These are phyloP conservation scores for Ustilago trichophora DNA, from an alignment of 1,284 basidiomycete species.

Conservation along the genomic window DNA sequence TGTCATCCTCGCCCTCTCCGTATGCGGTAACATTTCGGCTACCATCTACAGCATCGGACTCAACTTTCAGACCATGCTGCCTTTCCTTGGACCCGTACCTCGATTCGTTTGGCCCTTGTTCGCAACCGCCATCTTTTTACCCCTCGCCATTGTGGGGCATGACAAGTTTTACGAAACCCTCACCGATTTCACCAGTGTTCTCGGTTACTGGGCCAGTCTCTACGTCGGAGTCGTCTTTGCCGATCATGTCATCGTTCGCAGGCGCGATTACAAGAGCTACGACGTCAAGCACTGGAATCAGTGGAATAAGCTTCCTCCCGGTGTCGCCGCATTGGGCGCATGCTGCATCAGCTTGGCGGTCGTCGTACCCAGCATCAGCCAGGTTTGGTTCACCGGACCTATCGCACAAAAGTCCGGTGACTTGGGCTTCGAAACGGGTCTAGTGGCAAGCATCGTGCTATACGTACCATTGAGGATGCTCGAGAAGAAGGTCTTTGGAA, in stretches of 20 bases:
- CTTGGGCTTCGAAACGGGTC: constrained; percentile 67
- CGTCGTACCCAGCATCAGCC: constrained; percentile 64
- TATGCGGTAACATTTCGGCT: constrained; percentile 81
- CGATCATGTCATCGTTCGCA: constrained; percentile 73
- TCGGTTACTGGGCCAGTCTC: constrained; percentile 76
- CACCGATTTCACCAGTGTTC: constrained; percentile 70
- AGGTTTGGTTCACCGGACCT: constrained; percentile 63
- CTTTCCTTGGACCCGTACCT: constrained; percentile 79
- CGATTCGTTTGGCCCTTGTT: constrained; percentile 86
- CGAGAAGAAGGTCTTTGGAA: constrained; percentile 55
- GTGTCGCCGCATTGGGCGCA: constrained; percentile 69
- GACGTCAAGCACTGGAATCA: constrained; percentile 73
- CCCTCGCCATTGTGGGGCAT: constrained; percentile 74
- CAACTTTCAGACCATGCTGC: constrained; percentile 70
- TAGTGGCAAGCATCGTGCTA: constrained; percentile 58
- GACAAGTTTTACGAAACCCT: constrained; percentile 74
- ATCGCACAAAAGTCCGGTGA: constrained; percentile 62
- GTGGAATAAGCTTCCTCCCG: constrained; percentile 70
- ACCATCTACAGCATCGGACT: constrained; percentile 70
- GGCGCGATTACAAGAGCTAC: constrained; percentile 69
- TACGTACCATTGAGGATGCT: constrained; percentile 61
- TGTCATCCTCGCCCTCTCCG: constrained; percentile 78
- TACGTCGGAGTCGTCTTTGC: constrained; percentile 73
- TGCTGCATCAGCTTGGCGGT: constrained; percentile 57
- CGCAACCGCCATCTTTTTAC: constrained; percentile 77